Percentiles rank a stretch among this genome's conserved stretches.
These are phyloP conservation scores for Aspergillus aculeatinus DNA, from an alignment of 2,329 filamentous ascomycete genomes.

Conservation along the genomic window DNA sequence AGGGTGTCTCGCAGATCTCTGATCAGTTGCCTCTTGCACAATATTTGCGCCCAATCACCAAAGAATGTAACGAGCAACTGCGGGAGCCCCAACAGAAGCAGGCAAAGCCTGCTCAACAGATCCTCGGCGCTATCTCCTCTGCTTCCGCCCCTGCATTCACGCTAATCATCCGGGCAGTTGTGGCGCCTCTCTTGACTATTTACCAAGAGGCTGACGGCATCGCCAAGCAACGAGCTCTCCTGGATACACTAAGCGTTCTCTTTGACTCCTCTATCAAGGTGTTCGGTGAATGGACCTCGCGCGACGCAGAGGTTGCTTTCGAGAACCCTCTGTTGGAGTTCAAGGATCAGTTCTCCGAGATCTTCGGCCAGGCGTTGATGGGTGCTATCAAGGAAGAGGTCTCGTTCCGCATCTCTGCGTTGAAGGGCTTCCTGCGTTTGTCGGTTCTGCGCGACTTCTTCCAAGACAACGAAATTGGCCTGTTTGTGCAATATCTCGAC, in stretches of 20 bases:
- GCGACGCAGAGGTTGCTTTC: conserved; percentile 36
- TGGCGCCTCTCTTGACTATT: conserved; percentile 59
- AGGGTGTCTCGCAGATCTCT: conserved; percentile 37
- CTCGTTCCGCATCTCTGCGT: conserved; percentile 50
- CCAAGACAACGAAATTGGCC: conserved; percentile 52
- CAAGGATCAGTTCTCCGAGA: conserved; percentile 53
- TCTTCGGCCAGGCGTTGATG: conserved; percentile 58
- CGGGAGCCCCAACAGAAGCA: conserved; percentile 69
- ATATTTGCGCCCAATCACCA: conserved; percentile 61
- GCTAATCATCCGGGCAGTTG: conserved; percentile 55
- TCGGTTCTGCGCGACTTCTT: conserved; percentile 49
- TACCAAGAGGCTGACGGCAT: conserved; percentile 63
- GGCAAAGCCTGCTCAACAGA: conserved; percentile 63
- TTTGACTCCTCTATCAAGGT: conserved; percentile 58
- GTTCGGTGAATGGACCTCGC: conserved; percentile 56
- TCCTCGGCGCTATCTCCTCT: conserved; percentile 57
- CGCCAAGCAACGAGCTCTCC: conserved; percentile 60
- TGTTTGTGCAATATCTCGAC: conserved; percentile 58
- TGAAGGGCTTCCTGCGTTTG: conserved; percentile 49
- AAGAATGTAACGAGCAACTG: conserved; percentile 67
- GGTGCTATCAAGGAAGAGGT: conserved; percentile 52
- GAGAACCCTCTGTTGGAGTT: conserved; percentile 49
- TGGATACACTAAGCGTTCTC: conserved; percentile 61
- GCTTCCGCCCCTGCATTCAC: conserved; percentile 57
- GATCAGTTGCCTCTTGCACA: conserved; percentile 48